Base-by-base conservation (phyloP, 2,329 filamentous ascomycete genomes). In the Penicillium frequentans region DNA sequence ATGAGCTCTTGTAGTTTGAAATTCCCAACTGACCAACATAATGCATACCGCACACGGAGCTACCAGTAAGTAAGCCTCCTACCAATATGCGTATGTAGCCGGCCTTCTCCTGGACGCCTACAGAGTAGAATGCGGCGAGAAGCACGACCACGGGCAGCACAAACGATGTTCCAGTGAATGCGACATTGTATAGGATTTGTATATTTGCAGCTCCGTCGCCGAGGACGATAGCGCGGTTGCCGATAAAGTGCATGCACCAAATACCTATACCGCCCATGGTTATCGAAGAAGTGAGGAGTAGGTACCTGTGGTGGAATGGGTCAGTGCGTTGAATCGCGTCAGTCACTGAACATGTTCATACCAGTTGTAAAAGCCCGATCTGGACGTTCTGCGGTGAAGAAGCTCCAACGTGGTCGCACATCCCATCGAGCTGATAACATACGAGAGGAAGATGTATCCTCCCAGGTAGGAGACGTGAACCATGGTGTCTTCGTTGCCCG, bases 11-110 rank as follows among this genome's bases (percentile, higher is more conserved):
- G 68, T 95, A 96, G 70, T 96, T 93, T 27, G 82, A 81, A 59
- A 93, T 91, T 33, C 90, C 91, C 31, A 89, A 84, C 69, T 96
- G 92, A n/a, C 90, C 90, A 19, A 93, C 79, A 67, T 95, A 96
- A 72, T 96, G 90, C 91, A 96, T 95, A 31, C 88, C 89, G 58
- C 89, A 91, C 49, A 95, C 87, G 23, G 90, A 87, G 5, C 86
- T 79, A 14, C 91, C 91, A 1, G 89, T 88, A 44, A 93, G 79
- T 1, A 85, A 68, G 7, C 91, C 90, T 9, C 89, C 88, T 5
- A 84, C 68, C 8, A 81, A 68, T 11, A 90, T 81, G 45, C 86
- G 83, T 73, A 82, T 75, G 74, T 83, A 83, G 19, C 81, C 82
- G 14, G 88, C 80, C 27, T 72, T 77, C 60, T 84, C 83, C 64